phyloP scores from a whole-genome alignment of 1,284 basidiomycete genomes.

The Boletus subluridellus region DNA sequence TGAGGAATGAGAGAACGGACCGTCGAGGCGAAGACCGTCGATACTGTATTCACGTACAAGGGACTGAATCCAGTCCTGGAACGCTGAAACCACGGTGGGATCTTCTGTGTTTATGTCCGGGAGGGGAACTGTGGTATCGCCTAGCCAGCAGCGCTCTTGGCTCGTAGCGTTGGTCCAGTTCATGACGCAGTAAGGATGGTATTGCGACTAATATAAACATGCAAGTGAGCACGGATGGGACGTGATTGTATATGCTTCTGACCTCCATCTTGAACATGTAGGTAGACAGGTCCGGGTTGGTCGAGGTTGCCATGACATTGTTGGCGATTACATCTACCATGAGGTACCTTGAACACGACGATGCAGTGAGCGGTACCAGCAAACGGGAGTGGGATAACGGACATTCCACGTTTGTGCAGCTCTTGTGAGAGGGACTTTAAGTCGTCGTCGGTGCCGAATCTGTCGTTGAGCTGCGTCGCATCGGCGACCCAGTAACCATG shows the following conservation, averaged over 20 bases:
- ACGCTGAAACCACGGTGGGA: conserved; percentile 47
- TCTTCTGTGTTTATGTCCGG: conserved; percentile 75
- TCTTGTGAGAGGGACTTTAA: conserved; percentile 56
- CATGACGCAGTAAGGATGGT: conserved; percentile 37
- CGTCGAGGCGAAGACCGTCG: conserved; percentile 77
- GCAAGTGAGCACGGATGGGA: conserved; percentile 13
- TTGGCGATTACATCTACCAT: conserved; percentile 78
- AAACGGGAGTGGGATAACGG: conserved; percentile 24
- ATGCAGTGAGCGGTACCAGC: conserved; percentile 21
- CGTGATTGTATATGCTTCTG: conserved; percentile 33
- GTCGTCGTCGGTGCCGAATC: conserved; percentile 63
- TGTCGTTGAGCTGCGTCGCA: conserved; percentile 55
- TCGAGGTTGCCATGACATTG: conserved; percentile 61
- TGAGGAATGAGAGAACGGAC: conserved; percentile 20
- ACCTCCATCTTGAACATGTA: conserved; percentile 62
- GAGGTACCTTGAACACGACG: conserved; percentile 38
- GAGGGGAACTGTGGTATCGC: conserved; percentile 58
- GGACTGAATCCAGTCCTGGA: conserved; percentile 56
- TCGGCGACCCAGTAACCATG: conserved; percentile 67
- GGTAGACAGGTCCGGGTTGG: conserved; percentile 52
- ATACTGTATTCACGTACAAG: conserved; percentile 57
- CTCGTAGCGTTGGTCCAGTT: conserved; percentile 61
- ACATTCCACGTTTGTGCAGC: conserved; percentile 68
- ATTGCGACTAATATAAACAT: conserved; percentile 28
- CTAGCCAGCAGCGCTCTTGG: conserved; percentile 73